phyloP scores from a whole-genome alignment of 257 asterid species.

The Solanum bulbocastanum region DNA sequence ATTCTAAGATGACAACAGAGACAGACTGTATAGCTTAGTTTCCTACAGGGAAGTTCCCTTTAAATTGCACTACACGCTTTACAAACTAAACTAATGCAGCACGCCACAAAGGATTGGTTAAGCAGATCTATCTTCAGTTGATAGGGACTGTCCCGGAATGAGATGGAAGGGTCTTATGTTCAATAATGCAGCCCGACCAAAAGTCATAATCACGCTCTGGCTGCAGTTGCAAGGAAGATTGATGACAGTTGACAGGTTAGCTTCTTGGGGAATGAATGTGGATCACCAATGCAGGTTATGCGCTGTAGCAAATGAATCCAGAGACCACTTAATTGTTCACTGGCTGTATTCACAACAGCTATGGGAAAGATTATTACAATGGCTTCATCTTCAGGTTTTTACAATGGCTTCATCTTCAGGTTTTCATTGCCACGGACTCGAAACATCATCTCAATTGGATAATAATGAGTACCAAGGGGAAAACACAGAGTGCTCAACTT shows the following conservation, averaged over 20 bases:
- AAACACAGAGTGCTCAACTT: background rate
- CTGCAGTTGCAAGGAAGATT: background rate
- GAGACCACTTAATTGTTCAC: background rate
- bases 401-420: background rate
- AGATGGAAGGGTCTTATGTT: background rate
- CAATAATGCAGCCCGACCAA: background rate
- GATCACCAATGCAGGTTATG: background rate
- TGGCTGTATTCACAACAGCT: background rate
- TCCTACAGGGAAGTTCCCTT: background rate
- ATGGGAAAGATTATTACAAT: background rate
- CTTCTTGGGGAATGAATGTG: background rate
- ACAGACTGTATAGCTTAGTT: background rate
- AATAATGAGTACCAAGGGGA: background rate
- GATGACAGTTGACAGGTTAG: background rate
- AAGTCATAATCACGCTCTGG: background rate
- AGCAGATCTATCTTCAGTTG: background rate
- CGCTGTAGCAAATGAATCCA: background rate
- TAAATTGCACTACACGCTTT: background rate
- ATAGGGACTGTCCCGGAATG: background rate
- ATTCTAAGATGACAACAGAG: background rate
- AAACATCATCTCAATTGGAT: background rate
- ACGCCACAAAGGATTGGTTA: background rate
- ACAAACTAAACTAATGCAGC: background rate
- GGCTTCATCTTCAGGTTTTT: background rate
- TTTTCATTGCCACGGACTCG: background rate